Conservation (phyloP, 129 eudicot genomes). For the Solidago caesia region DNA sequence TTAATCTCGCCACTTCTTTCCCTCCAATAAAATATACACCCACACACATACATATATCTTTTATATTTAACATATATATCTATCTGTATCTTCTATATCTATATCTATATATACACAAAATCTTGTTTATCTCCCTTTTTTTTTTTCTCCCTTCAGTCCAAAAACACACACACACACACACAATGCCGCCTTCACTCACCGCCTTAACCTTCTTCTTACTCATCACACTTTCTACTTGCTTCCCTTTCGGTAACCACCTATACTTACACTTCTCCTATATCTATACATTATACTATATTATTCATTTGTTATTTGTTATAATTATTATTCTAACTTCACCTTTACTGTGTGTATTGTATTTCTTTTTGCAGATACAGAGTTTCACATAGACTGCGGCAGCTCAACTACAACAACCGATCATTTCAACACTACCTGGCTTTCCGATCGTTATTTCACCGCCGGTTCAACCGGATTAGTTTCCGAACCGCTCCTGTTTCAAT, state of each 20-base stretch:
- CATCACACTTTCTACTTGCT: constrained; percentile 29
- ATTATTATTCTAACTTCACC: not conserved
- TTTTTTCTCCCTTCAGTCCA: constrained; percentile 23
- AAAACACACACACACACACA: constrained; percentile 20
- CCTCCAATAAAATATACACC: not conserved
- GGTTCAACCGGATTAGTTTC: constrained; percentile 77
- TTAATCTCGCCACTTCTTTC: constrained; percentile 42
- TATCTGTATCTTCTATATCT: not conserved
- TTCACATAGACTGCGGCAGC: constrained; percentile 92
- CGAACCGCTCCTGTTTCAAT: constrained; percentile 73
- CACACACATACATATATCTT: constrained; percentile 11
- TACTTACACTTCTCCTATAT: not conserved
- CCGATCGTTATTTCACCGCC: constrained; percentile 87
- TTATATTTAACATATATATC: not conserved
- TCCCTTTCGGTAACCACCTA: constrained; percentile 48
- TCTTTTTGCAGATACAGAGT: constrained; percentile 40
- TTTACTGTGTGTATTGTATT: not conserved
- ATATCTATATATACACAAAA: no score
- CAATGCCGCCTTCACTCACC: constrained; percentile 36
- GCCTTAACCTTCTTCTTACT: constrained; percentile 35
- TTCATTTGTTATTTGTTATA: not conserved
- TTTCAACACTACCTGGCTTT: constrained; percentile 72
- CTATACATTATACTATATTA: not conserved
- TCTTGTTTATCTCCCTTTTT: no score
- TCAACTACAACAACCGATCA: constrained; percentile 56